Evolutionary conservation across 345 rosid genomes (phyloP).

Genomic region (Carallia brachiata): DNA sequence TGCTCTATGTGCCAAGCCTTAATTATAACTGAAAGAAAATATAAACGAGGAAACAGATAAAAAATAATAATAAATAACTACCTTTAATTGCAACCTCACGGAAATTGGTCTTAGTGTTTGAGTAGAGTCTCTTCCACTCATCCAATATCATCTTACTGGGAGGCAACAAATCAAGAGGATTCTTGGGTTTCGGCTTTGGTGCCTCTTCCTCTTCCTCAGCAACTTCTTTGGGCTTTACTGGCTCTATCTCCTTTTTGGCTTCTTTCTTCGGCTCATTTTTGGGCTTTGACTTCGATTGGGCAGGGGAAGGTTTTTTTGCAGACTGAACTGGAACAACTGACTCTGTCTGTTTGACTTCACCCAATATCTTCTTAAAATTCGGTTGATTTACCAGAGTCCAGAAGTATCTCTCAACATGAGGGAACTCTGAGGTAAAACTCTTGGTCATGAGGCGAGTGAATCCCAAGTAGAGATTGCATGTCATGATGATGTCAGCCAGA

Average conservation of each 20-base stretch:
- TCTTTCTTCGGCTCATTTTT: constrained; percentile 69
- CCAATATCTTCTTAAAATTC: constrained; percentile 70
- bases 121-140: constrained; percentile 99
- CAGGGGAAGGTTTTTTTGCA: constrained; percentile 63
- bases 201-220: constrained; percentile 41
- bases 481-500: constrained; percentile 78
- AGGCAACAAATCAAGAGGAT: constrained; percentile 89
- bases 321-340: constrained; percentile 53
- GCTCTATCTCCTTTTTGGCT: constrained; percentile 60
- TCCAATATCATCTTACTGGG: constrained; percentile 91
- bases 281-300: constrained; percentile 63
- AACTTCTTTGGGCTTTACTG: constrained; percentile 66
- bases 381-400: constrained; percentile 98
- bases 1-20: background rate
- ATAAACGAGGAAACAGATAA: background rate
- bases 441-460: constrained; percentile 55
- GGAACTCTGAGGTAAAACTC: constrained; percentile 83
- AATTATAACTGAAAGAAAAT: background rate
- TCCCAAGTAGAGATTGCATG: constrained; percentile 70
- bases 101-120: constrained; percentile 92
- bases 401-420: constrained; percentile 96
- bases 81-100: constrained; percentile 97
- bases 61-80: constrained; percentile 9
- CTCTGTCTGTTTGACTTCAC: constrained; percentile 81
- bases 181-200: constrained; percentile 65